Percentiles rank a stretch among this genome's conserved stretches.
These are phyloP conservation scores for Jamesozyma rosinii DNA, from an alignment of 805 yeast species.

Conservation along the genomic window DNA sequence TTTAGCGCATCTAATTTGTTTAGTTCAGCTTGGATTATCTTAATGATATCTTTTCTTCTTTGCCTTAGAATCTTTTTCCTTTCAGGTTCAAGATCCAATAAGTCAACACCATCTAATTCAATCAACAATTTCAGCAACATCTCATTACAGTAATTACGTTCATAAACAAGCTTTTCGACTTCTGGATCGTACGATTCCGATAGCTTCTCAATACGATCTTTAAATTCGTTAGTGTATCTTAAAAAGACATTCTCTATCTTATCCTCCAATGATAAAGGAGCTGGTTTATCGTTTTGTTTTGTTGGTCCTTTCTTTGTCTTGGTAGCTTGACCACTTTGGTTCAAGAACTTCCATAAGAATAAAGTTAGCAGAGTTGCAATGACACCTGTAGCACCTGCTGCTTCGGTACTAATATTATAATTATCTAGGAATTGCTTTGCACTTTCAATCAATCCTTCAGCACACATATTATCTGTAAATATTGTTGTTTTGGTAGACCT, in stretches of 20 bases:
- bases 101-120: conserved; percentile 56
- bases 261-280: conserved; percentile 20
- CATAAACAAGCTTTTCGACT: conserved; percentile 32
- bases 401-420: neutral
- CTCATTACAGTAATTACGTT: conserved; percentile 54
- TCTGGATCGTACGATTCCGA: conserved; percentile 14
- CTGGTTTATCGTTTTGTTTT: conserved; percentile 10
- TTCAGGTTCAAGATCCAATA: conserved; percentile 32
- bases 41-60: conserved; percentile 51
- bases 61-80: conserved; percentile 41
- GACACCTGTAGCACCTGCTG: conserved; percentile 10
- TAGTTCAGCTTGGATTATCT: conserved; percentile 49
- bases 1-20: conserved; percentile 40
- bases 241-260: conserved; percentile 19
- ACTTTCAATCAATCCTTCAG: neutral
- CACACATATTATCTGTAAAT: neutral
- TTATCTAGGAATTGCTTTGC: neutral
- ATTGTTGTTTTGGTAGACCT: no score
- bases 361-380: conserved; percentile 12
- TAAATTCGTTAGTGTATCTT: conserved; percentile 23
- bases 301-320: conserved; percentile 5
- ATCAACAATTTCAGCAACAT: conserved; percentile 56
- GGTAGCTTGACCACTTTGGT: conserved; percentile 2
- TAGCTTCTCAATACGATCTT: conserved; percentile 15
- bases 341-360: conserved; percentile 11